Evolutionary conservation across 805 yeast genomes (phyloP), one percentile per base, ranked within the genome.

Genomic region (Danielia oregonensis): DNA sequence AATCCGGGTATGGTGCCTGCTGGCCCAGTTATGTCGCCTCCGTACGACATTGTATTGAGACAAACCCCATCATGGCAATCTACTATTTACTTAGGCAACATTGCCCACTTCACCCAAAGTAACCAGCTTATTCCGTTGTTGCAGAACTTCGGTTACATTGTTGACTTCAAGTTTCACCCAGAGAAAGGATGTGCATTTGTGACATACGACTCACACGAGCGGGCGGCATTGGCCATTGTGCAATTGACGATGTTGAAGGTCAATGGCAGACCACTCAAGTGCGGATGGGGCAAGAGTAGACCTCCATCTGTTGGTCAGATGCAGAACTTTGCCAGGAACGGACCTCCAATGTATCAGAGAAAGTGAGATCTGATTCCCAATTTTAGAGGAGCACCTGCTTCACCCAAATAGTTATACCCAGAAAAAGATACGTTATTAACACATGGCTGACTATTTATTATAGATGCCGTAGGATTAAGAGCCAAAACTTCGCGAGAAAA

Each of bases 171-270:
- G 57, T 75, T 83, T 50, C 82, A 82, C 45, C 82, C 87, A 6
- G 94, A 86, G 36, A 76, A 76, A 43, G 93, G 91, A 4, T 87
- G 91, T 64, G 95, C 95, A 8, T 88, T 87, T 65, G 91, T 85
- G 42, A 82, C 82, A 59, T 86, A 79, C 54, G 95, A 84, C 51
- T 72, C 86, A 27, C 96, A 87, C 58, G 95, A 87, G 51, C 70
- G 86, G 40, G 96, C 96, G 4, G 94, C 95, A 2, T 66, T 85
- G 51, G 94, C 95, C 30, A 86, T 87, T 51, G 82, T 82, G 21
- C 91, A 84, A 51, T 66, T 88, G 44, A 66, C 73, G 13, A 93
- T 95, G 1, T 74, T 79, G 48, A 70, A 70, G 32, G 61, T 86
- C 47, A 80, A 82, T 52, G 95, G 95, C 15, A 72, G 95, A 54